Percentiles rank a stretch among this genome's conserved stretches.
These are phyloP conservation scores for Cucurbita argyrosperma DNA, from an alignment of 306 rosid species.

Conservation along the genomic window DNA sequence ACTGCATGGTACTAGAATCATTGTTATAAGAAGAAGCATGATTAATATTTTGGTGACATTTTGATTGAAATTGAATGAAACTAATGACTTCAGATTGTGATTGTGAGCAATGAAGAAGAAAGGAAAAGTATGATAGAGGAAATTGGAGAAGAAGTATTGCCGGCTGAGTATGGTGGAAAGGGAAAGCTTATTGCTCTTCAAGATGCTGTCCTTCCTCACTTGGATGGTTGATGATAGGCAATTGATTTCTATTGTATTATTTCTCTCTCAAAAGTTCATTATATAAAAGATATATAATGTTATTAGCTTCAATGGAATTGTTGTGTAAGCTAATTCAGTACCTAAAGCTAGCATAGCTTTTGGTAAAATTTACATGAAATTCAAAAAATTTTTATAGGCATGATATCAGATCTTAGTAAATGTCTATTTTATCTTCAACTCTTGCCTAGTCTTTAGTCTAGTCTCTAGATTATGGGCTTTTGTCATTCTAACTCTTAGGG, in stretches of 20 bases:
- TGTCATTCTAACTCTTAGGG: too few species aligned
- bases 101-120: slow-evolving; percentile 58
- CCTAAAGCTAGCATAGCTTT: neutral
- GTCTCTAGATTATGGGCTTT: neutral
- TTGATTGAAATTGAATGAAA: neutral
- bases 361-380: neutral
- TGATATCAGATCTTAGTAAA: neutral
- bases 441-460: too few species aligned
- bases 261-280: neutral
- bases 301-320: neutral
- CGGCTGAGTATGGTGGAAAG: slow-evolving; percentile 73
- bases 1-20: neutral
- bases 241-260: too few species aligned
- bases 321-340: neutral
- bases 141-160: slow-evolving; percentile 67
- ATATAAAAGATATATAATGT: neutral
- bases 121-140: slow-evolving; percentile 30
- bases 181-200: slow-evolving; percentile 50
- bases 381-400: neutral
- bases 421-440: neutral
- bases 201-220: slow-evolving; percentile 33
- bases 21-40: neutral
- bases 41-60: neutral
- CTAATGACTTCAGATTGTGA: slow-evolving; percentile 42
- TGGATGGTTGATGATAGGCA: slow-evolving; percentile 16